phyloP scores from a whole-genome alignment of 2,329 filamentous ascomycete genomes.

The Epichloe glyceriae region DNA sequence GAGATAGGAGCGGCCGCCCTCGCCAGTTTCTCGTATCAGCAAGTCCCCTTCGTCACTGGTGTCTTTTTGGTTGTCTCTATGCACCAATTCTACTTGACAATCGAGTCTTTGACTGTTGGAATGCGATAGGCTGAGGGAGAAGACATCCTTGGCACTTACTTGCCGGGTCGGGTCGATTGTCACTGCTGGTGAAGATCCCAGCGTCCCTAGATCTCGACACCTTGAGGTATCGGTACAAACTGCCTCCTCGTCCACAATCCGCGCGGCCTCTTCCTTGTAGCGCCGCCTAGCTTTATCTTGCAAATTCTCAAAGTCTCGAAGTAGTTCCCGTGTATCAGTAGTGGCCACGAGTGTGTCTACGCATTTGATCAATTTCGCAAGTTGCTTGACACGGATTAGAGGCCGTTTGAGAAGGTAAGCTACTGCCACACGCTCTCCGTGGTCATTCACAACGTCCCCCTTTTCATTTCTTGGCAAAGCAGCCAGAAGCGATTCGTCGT shows the following conservation, averaged over 20 bases:
- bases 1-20: constrained; percentile 60
- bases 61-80: constrained; percentile 65
- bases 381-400: constrained; percentile 73
- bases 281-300: constrained; percentile 62
- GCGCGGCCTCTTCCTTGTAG: constrained; percentile 53
- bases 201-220: constrained; percentile 63
- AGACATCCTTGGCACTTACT: constrained; percentile 81
- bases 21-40: constrained; percentile 83
- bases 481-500: constrained; percentile 46
- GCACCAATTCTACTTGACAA: constrained; percentile 76
- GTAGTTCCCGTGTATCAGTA: constrained; percentile 28
- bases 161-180: constrained; percentile 64
- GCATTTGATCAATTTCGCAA: constrained; percentile 69
- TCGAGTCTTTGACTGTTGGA: constrained; percentile 83
- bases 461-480: constrained; percentile 48
- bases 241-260: constrained; percentile 72
- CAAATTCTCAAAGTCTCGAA: constrained; percentile 51
- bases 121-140: constrained; percentile 72
- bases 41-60: constrained; percentile 63
- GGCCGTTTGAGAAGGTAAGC: constrained; percentile 85
- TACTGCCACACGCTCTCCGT: constrained; percentile 87
- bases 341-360: constrained; percentile 43
- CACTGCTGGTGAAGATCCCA: constrained; percentile 58
- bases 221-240: constrained; percentile 69
- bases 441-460: constrained; percentile 54